Evolutionary conservation across 2,329 filamentous ascomycete species (phyloP), one percentile per base, ranked within the genome.

Genomic region (Amylocarpus encephaloides): DNA sequence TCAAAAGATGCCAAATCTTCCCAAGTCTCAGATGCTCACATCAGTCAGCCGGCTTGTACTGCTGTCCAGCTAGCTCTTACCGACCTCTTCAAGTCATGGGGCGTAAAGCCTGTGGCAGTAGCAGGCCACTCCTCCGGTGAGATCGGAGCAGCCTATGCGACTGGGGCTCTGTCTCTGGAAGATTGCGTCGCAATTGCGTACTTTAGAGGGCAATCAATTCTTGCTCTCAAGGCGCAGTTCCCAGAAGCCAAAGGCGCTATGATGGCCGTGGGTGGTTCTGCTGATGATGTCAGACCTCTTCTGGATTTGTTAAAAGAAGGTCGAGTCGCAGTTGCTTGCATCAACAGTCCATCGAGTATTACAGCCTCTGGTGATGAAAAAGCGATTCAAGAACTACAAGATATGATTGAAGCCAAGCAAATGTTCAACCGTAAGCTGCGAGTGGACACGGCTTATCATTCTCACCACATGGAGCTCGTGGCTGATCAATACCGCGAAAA

Each of bases 121-220:
- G 62, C 67, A 3, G 72, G 74, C 1, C 74, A 77, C 55, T 75
- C 72, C 0, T 70, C 66, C 43, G 74, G 74, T 12, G 74, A 78
- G 50, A 75, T 76, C 29, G 72, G 60, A 2, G 73, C 73, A 6
- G 74, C 74, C 0, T 76, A 72, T 49, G 67, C 72, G 1, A 61
- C 69, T 1, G 70, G 68, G 1, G 59, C 63, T 2, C 44, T 73
- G 0, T 60, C 60, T 4, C 59, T 61, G 3, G 58, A 65, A 11
- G 62, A 65, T 16, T 67, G 67, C 16, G 57, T 67, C 62, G 65
- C 68, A 0, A 68, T 75, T 10, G 77, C 77, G 1, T 81, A 79
- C 56, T 57, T 64, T 51, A 49, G 69, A 50, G 60, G 66, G 11
- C 44, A 56, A 55, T 43, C 61, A 36, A 59, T 70, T 72, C 55